Conservation (phyloP, 2,329 filamentous ascomycete species). For the Pseudogymnoascus sp. region DNA sequence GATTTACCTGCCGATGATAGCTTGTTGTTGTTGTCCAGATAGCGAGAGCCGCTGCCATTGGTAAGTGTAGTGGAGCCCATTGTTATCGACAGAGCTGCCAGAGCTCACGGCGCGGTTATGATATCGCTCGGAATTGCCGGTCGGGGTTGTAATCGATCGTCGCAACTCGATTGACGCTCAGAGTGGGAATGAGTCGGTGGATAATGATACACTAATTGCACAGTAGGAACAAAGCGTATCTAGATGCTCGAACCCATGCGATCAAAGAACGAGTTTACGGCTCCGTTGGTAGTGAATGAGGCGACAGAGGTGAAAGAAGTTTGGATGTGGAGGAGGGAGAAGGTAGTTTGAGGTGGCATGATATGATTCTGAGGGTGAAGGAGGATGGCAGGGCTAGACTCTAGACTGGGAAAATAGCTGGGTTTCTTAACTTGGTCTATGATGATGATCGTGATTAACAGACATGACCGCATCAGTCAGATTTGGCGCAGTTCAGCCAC, state of each 20-base stretch:
- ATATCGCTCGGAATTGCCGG: neutral
- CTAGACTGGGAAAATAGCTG: constrained; percentile 5
- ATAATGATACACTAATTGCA: neutral
- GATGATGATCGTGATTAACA: neutral
- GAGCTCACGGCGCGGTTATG: neutral
- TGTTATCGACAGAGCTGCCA: neutral
- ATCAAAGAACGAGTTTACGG: neutral
- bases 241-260: neutral
- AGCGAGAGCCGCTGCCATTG: constrained; percentile 13
- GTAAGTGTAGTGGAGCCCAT: constrained; percentile 20
- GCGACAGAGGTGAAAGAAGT: neutral
- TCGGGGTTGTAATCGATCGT: neutral
- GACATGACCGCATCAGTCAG: constrained; percentile 2
- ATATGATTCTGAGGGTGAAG: neutral
- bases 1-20: constrained; percentile 47
- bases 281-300: neutral
- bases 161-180: neutral
- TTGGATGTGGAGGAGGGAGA: neutral
- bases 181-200: neutral
- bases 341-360: neutral
- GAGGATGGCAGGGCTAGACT: neutral
- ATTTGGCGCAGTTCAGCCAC: neutral
- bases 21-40: constrained; percentile 44
- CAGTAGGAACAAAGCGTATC: neutral
- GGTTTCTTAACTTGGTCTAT: constrained; percentile 1